Evolutionary conservation across 768 basidiomycete species (phyloP).

Genomic region (Mycena albidolilacea): DNA sequence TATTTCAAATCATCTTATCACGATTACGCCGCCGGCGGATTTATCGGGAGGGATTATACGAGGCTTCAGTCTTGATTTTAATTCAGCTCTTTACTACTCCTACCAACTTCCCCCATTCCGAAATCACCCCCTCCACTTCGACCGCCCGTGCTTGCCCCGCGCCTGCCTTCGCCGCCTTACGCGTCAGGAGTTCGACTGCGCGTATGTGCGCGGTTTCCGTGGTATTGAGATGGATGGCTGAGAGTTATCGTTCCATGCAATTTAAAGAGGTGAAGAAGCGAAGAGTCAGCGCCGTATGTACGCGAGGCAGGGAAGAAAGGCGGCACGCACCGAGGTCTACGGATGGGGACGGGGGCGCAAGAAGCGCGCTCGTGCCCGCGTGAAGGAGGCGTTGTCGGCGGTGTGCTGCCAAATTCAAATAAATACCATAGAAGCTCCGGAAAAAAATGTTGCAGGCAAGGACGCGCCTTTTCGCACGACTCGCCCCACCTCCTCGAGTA

Average conservation of each 20-base stretch:
- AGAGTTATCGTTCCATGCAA: no score
- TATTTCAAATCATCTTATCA: no score
- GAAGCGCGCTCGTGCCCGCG: background rate
- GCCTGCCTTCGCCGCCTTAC: constrained; percentile 5
- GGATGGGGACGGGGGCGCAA: background rate
- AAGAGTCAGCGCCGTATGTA: background rate
- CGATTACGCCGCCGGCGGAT: no score
- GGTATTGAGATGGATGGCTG: background rate
- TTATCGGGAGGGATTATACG: no score
- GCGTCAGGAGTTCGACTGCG: background rate
- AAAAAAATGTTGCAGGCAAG: background rate
- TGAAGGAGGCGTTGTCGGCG: constrained; percentile 5
- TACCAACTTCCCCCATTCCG: background rate
- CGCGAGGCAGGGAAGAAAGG: background rate
- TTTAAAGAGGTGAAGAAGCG: no score
- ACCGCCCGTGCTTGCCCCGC: background rate
- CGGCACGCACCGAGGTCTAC: background rate
- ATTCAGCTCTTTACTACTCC: background rate
- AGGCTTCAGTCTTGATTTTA: background rate
- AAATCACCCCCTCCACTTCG: constrained; percentile 3
- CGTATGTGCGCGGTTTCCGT: background rate
- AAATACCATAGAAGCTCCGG: background rate
- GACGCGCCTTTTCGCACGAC: background rate
- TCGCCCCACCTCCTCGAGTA: constrained; percentile 4
- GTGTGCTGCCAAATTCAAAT: constrained; percentile 2